A percentile compares a stretch with the other conserved stretches of the same genome.
phyloP scores from a whole-genome alignment of 441 rosid species.

The Melastoma candidum region DNA sequence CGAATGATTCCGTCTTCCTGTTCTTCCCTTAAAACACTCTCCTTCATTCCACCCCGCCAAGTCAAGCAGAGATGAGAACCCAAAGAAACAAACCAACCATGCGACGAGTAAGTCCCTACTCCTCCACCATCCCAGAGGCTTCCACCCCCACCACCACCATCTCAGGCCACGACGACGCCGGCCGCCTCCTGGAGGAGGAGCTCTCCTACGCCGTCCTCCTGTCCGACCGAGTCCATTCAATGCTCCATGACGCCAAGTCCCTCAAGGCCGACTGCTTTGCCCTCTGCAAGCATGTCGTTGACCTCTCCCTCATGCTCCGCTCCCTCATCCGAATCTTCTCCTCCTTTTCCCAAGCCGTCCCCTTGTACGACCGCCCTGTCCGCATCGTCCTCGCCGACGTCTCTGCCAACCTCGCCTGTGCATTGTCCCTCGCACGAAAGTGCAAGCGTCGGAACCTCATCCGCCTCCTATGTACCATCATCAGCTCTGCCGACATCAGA shows the following conservation, averaged over 20 bases:
- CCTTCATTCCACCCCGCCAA: no score
- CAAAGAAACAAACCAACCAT: no score
- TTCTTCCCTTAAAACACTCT: no score
- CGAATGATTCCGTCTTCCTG: no score
- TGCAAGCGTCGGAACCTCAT: conserved; percentile 42
- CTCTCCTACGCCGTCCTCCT: conserved; percentile 28
- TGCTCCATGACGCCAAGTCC: conserved; percentile 35
- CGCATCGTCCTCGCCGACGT: conserved; percentile 37
- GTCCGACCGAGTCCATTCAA: conserved; percentile 36
- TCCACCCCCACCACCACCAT: no score
- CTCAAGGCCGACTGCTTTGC: conserved; percentile 36
- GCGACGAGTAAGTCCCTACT: no score
- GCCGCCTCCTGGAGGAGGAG: conserved; percentile 7
- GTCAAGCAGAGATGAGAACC: no score
- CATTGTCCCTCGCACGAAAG: conserved; percentile 35
- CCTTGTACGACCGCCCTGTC: conserved; percentile 47
- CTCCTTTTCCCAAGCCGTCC: conserved; percentile 13
- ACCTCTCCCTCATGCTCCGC: conserved; percentile 42
- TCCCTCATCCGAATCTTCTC: conserved; percentile 34
- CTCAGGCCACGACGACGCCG: no score
- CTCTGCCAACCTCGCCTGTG: conserved; percentile 45
- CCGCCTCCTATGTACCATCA: conserved; percentile 47
- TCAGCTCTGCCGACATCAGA: conserved; percentile 39
- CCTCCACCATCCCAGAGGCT: no score
- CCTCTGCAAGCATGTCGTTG: conserved; percentile 32